Evolutionary conservation across 441 rosid species (phyloP), one percentile per base, ranked within the genome.

Genomic region (Aquilaria agallochum): DNA sequence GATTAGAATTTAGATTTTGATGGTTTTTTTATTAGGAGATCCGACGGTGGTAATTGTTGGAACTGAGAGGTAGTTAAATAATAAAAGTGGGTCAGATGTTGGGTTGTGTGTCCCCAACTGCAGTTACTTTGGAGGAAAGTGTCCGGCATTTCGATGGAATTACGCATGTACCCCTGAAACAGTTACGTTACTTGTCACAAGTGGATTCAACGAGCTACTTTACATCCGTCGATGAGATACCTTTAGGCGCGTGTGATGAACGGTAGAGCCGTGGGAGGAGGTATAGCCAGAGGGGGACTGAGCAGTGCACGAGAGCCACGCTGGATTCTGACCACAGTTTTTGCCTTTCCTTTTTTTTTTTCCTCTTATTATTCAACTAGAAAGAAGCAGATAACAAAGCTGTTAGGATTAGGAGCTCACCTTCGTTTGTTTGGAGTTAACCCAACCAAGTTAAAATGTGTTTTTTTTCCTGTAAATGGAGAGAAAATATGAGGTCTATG

Each of bases 121-220:
- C 67, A 72, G 73, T 84, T 77, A 68, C 85, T 71, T 78, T 66
- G 65, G 60, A 44, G 31, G 66, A 76, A 79, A 68, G 80, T 56
- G 76, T 76, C 62, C 74, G 15, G 72, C 32, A 66, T 58, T 76
- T 72, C 78, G 4, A 1, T 0, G 55, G 58, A 64, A 50, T 73
- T 69, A 77, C 84, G 1, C 1, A 5, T 56, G 6, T 61, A 4
- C 65, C 79, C 80, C 55, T 44, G 13, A 9, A 42, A 15, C 61
- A 33, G 40, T 56, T 46, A 42, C 31, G 27, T 20, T 20, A 20
- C 27, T 3, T 1, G 2, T 15, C 14, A 51, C 46, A 2, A 6
- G 30, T 15, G 7, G 3, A 0, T 13, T 11, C 2, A 15, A 51
- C 54, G 47, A 66, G 51, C 55, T 0, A 0, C 0, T 9, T 0